Conservation (phyloP, 257 asterid species). For the Eustoma russellianum region DNA sequence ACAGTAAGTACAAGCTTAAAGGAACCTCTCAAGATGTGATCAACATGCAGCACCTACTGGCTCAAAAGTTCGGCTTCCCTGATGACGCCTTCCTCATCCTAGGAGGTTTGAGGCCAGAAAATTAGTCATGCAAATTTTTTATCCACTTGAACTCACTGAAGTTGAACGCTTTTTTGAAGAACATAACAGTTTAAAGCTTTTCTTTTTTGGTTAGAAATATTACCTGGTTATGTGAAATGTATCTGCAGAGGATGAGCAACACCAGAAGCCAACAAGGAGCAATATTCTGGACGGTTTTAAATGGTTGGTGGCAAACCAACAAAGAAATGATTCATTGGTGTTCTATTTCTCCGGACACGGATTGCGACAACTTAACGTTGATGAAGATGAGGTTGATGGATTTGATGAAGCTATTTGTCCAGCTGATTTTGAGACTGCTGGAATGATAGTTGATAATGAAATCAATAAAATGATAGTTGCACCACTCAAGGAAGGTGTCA, state of each 20-base stretch:
- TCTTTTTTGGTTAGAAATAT: not conserved
- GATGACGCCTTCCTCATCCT: slow-evolving; percentile 36
- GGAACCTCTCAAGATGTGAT: slow-evolving; percentile 40
- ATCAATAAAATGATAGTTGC: slow-evolving; percentile 44
- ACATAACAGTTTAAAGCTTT: not conserved
- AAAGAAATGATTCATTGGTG: slow-evolving; percentile 35
- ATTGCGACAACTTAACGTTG: slow-evolving; percentile 15
- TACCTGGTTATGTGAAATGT: not conserved
- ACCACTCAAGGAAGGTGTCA: slow-evolving; percentile 40
- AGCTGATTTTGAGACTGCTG: slow-evolving; percentile 40
- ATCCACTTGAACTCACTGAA: too few species aligned
- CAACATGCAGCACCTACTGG: slow-evolving; percentile 27
- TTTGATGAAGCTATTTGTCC: slow-evolving; percentile 56
- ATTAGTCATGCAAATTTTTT: too few species aligned
- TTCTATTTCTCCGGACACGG: slow-evolving; percentile 50
- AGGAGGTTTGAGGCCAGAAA: slow-evolving; percentile 32
- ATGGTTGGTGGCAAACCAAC: slow-evolving; percentile 26
- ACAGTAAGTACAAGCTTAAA: slow-evolving; percentile 34
- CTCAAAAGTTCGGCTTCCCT: slow-evolving; percentile 23
- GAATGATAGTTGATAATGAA: slow-evolving; percentile 47
- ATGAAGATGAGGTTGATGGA: slow-evolving; percentile 31
- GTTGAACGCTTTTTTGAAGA: not conserved
- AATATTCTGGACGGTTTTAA: slow-evolving; percentile 25
- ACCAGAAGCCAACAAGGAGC: slow-evolving; percentile 35
- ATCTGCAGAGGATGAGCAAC: slow-evolving; percentile 36